Evolutionary conservation across 257 asterid species (phyloP).

Genomic region (Nyctanthes arbortristis): DNA sequence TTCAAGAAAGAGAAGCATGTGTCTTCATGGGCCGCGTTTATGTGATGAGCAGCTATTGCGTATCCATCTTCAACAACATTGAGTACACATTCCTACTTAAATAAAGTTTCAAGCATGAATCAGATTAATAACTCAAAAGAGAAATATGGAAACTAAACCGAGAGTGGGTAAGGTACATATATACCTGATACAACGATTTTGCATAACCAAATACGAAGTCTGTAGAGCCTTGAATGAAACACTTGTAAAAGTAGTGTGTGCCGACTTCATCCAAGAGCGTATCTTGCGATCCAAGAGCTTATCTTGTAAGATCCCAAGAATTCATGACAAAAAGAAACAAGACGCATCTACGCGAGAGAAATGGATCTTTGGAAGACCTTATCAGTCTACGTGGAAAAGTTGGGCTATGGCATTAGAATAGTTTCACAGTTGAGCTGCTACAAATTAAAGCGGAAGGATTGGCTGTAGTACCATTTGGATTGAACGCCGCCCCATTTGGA

Average conservation of each 20-base stretch:
- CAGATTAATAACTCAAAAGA: too few relatives aligned
- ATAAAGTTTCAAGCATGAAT: too few relatives aligned
- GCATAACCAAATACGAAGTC: conserved; percentile 86
- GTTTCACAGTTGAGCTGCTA: conserved; percentile 82
- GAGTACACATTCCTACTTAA: conserved; percentile 61
- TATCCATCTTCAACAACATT: conserved; percentile 45
- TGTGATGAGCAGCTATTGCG: conserved; percentile 76
- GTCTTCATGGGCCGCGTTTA: conserved; percentile 49
- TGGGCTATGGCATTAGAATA: conserved; percentile 87
- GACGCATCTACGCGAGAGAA: too few relatives aligned
- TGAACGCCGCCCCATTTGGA: conserved; percentile 50
- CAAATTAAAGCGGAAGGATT: conserved; percentile 88
- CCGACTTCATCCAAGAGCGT: conserved; percentile 72
- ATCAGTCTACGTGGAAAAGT: conserved; percentile 72
- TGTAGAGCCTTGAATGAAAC: conserved; percentile 66
- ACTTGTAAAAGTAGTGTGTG: conserved; percentile 56
- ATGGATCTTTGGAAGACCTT: background rate
- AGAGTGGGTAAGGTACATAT: too few relatives aligned
- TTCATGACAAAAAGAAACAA: too few relatives aligned
- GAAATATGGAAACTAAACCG: too few relatives aligned
- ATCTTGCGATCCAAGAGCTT: conserved; percentile 79
- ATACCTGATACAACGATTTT: conserved; percentile 62
- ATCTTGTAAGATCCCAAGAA: too few relatives aligned
- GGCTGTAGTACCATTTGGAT: conserved; percentile 91
- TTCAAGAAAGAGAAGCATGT: conserved; percentile 80